These are phyloP conservation scores for Daldinia eschscholtzii DNA, from an alignment of 2,329 filamentous ascomycete species.

Conservation along the genomic window DNA sequence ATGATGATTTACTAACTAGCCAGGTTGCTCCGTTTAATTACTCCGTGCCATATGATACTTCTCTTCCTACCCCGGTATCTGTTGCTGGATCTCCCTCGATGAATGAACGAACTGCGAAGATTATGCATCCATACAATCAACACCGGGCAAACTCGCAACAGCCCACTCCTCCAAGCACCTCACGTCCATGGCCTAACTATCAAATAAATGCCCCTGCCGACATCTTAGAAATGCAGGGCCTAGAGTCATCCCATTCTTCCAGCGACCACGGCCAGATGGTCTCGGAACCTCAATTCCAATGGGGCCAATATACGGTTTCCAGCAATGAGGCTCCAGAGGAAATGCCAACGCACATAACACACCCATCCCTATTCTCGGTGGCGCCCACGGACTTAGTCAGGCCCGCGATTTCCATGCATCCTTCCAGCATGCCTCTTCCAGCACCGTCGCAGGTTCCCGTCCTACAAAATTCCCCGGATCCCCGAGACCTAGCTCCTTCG, in stretches of 20 bases:
- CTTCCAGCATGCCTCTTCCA: slow-evolving; percentile 44
- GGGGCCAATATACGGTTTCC: slow-evolving; percentile 56
- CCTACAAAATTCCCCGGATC: slow-evolving; percentile 41
- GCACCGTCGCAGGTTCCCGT: slow-evolving; percentile 45
- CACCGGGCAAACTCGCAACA: slow-evolving; percentile 58
- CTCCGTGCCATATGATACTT: slow-evolving; percentile 57
- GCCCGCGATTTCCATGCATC: slow-evolving; percentile 28
- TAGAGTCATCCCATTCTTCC: slow-evolving; percentile 53
- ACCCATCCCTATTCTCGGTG: slow-evolving; percentile 45
- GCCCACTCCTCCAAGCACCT: slow-evolving; percentile 62
- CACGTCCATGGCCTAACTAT: slow-evolving; percentile 60
- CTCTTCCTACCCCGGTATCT: slow-evolving; percentile 66
- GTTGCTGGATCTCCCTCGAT: slow-evolving; percentile 62
- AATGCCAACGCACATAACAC: slow-evolving; percentile 49
- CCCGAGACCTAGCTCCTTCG: slow-evolving; percentile 40
- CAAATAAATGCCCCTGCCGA: slow-evolving; percentile 58
- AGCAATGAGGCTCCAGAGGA: slow-evolving; percentile 49
- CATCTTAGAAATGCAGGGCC: slow-evolving; percentile 56
- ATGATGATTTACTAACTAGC: slow-evolving; percentile 39
- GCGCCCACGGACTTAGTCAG: slow-evolving; percentile 47
- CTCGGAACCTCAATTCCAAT: slow-evolving; percentile 53
- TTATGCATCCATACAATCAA: slow-evolving; percentile 57
- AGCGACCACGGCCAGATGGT: slow-evolving; percentile 52
- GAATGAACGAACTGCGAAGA: slow-evolving; percentile 58
- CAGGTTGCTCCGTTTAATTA: slow-evolving; percentile 57